A percentile compares a stretch with the other conserved stretches of the same genome.
phyloP scores from a whole-genome alignment of 441 rosid species.

The Pelargonium fulgidum region DNA sequence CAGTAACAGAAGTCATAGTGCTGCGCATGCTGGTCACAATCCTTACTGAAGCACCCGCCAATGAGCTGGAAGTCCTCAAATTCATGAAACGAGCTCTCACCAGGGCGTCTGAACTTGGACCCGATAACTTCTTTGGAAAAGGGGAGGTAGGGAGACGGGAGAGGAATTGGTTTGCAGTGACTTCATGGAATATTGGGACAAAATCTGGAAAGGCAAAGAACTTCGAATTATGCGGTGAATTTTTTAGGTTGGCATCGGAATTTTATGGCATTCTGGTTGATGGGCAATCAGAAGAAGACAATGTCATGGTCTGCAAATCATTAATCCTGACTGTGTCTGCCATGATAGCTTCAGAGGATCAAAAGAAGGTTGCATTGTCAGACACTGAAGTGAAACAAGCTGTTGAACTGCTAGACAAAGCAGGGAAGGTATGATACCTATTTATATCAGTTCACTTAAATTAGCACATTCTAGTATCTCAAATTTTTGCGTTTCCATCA shows the following conservation, averaged over 20 bases:
- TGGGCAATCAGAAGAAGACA: constrained; percentile 45
- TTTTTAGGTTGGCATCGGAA: constrained; percentile 54
- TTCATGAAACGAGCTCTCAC: constrained; percentile 46
- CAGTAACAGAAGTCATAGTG: constrained; percentile 62
- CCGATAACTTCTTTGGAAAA: constrained; percentile 62
- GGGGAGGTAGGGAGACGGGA: constrained; percentile 79
- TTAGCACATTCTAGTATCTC: no score
- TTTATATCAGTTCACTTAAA: no score
- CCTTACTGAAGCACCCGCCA: constrained; percentile 49
- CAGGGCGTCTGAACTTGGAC: constrained; percentile 62
- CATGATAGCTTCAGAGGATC: constrained; percentile 63
- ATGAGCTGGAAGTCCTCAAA: constrained; percentile 53
- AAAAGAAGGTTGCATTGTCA: constrained; percentile 38
- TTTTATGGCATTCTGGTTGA: constrained; percentile 41
- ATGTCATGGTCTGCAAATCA: constrained; percentile 53
- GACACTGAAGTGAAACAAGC: constrained; percentile 62
- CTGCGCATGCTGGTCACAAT: constrained; percentile 70
- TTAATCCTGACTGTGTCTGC: constrained; percentile 59
- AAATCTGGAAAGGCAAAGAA: constrained; percentile 64
- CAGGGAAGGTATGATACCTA: constrained; percentile 52
- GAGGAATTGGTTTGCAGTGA: constrained; percentile 72
- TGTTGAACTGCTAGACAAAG: constrained; percentile 60
- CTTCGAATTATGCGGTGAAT: constrained; percentile 57
- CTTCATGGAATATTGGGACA: constrained; percentile 77
- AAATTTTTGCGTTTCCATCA: no score